These are phyloP conservation scores for Dichotomopilus funicola DNA, from an alignment of 2,329 filamentous ascomycete genomes.

Conservation along the genomic window DNA sequence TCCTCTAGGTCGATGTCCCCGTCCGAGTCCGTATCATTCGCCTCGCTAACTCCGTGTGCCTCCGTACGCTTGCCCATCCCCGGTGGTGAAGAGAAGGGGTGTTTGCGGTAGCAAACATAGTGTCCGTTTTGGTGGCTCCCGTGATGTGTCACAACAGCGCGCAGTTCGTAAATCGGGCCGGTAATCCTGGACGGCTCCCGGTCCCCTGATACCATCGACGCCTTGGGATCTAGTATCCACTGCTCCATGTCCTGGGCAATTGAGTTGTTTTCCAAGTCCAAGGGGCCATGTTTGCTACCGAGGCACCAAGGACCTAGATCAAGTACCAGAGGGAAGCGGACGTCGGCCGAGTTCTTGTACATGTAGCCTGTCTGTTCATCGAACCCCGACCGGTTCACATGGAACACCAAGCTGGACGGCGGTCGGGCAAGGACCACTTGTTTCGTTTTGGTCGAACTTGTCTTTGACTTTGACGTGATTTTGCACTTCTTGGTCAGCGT, in stretches of 20 bases:
- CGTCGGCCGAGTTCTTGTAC: slow-evolving; percentile 75
- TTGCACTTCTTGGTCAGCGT: slow-evolving; percentile 58
- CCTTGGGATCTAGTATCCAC: slow-evolving; percentile 62
- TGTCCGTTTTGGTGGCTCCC: slow-evolving; percentile 93
- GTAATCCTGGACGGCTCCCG: slow-evolving; percentile 43
- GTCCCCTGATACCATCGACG: slow-evolving; percentile 66
- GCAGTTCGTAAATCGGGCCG: slow-evolving; percentile 65
- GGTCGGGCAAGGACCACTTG: slow-evolving; percentile 80
- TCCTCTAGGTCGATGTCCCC: not conserved
- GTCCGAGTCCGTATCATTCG: slow-evolving; percentile 21
- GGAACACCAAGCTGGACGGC: slow-evolving; percentile 73
- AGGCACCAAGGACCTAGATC: slow-evolving; percentile 83
- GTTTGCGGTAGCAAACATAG: slow-evolving; percentile 84
- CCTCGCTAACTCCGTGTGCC: not conserved
- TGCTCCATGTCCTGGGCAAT: slow-evolving; percentile 43
- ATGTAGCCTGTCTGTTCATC: slow-evolving; percentile 73
- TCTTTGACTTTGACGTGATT: slow-evolving; percentile 59
- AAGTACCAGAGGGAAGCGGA: slow-evolving; percentile 67
- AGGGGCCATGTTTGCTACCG: slow-evolving; percentile 45
- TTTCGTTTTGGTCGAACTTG: slow-evolving; percentile 77
- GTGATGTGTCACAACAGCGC: slow-evolving; percentile 81
- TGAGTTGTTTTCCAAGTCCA: slow-evolving; percentile 20
- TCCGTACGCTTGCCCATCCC: not conserved
- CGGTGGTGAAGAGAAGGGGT: slow-evolving; percentile 30
- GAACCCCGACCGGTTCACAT: slow-evolving; percentile 88